Evolutionary conservation across 108 stramenopile genomes (phyloP).

Genomic region (Conticribra weissflogii): DNA sequence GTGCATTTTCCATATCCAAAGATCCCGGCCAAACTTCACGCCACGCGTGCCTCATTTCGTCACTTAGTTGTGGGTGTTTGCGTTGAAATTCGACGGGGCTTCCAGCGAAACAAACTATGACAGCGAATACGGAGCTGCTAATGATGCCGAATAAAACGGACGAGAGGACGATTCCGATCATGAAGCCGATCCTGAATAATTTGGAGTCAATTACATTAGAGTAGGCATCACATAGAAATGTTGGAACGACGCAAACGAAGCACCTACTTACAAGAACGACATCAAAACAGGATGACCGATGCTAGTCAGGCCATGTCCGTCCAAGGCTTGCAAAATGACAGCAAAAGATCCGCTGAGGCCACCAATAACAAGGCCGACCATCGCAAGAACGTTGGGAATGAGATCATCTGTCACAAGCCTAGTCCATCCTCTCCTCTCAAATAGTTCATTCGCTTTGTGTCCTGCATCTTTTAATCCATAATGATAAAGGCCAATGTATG

Average conservation of each 20-base stretch:
- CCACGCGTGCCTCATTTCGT: conserved; percentile 84
- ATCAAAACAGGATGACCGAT: conserved; percentile 52
- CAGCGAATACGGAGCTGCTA: conserved; percentile 81
- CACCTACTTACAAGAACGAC: conserved; percentile 62
- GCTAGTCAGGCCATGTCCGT: conserved; percentile 54
- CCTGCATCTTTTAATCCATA: conserved; percentile 81
- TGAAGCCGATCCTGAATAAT: conserved; percentile 55
- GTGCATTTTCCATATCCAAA: conserved; percentile 54
- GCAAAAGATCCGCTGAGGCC: conserved; percentile 77
- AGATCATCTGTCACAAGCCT: conserved; percentile 88
- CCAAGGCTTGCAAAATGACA: conserved; percentile 57
- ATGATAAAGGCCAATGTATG: conserved; percentile 88
- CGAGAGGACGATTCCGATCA: conserved; percentile 78
- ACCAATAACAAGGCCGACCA: conserved; percentile 77
- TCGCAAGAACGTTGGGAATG: conserved; percentile 74
- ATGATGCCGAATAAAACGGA: conserved; percentile 78
- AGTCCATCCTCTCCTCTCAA: conserved; percentile 84
- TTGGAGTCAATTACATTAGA: background rate
- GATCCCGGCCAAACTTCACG: conserved; percentile 89
- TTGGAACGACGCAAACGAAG: no score
- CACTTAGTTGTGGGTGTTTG: conserved; percentile 82
- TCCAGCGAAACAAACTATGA: conserved; percentile 91
- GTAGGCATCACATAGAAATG: background rate
- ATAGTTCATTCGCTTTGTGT: conserved; percentile 71
- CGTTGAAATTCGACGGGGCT: conserved; percentile 82